These are phyloP conservation scores for Chytriomyces confervae DNA, from an alignment of 192 early-diverging fungal genomes.

Conservation along the genomic window DNA sequence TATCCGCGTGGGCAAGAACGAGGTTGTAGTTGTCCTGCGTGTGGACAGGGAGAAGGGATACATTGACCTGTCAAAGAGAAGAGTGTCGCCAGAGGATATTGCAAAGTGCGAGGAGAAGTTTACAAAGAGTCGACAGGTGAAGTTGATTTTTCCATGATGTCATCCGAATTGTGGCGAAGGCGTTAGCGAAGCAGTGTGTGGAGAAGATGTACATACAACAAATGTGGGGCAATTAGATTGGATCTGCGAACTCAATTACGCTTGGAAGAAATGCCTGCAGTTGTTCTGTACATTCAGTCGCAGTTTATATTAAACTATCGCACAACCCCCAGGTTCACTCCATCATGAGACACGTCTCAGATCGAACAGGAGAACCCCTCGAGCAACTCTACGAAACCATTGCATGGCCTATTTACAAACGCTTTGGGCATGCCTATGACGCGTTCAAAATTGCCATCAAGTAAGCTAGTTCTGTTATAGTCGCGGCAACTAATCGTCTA, in stretches of 20 bases:
- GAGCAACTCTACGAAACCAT: conserved; percentile 83
- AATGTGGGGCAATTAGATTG: too few species aligned
- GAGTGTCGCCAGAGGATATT: conserved; percentile 89
- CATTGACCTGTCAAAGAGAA: conserved; percentile 97
- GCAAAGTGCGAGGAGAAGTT: conserved; percentile 90
- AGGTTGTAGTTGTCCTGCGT: conserved; percentile 90
- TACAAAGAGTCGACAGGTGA: conserved; percentile 88
- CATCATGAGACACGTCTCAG: conserved; percentile 87
- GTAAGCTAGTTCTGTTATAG: conserved; percentile 36
- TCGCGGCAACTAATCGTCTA: too few species aligned
- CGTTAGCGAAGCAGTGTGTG: too few species aligned
- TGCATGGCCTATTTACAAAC: conserved; percentile 94
- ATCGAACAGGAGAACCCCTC: conserved; percentile 77
- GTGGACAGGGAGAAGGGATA: conserved; percentile 99
- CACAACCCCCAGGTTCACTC: conserved; percentile 59
- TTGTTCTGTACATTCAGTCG: neutral
- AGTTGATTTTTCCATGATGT: too few species aligned
- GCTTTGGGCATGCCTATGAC: conserved; percentile 96
- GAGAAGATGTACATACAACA: too few species aligned
- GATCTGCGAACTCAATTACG: too few species aligned
- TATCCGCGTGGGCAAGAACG: conserved; percentile 89
- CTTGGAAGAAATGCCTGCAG: too few species aligned
- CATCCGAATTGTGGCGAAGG: too few species aligned
- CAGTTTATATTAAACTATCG: neutral
- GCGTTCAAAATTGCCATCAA: conserved; percentile 93